Base-by-base conservation (phyloP, 2,329 filamentous ascomycete genomes). In the Hypoxylon sp. region DNA sequence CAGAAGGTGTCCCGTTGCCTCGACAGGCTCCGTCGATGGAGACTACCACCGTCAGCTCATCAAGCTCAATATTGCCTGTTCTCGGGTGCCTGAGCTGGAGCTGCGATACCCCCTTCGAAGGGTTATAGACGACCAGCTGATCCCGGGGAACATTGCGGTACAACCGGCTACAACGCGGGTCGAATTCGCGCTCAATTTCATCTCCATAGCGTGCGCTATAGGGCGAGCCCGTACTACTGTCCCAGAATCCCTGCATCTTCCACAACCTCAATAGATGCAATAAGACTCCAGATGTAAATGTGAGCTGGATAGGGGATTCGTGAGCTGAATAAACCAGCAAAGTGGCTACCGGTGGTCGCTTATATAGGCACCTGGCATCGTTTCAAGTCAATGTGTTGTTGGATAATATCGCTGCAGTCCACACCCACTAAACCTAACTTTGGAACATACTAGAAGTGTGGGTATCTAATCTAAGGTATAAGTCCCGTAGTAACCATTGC, bases 1-100 rank as follows among this genome's bases (percentile, higher is more conserved):
- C 73, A 1, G 46, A 46, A 0, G 55, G 65, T 4, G 44, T 69
- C 2, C 73, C 73, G 44, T 65, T 71, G 38, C 54, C 44, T 11
- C 68, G 71, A 50, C 70, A 73, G n/a, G 68, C 69, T 14, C 74
- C 71, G 55, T 68, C 63, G 24, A 73, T 73, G 33, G 53, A 55
- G n/a, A 75, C 56, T 4, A 74, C 71, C 2, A 72, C 12, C 12
- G 18, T 51, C 11, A 36, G n/a, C 11, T 24, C 7, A 2, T 49
- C 45, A 3, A 32, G 3, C 20, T 49, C 45, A 4, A 28, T 12
- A 12, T 30, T 11, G 14, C 44, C 14, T 48, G 44, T 16, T 30
- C 44, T 16, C 2, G 26, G 14, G 24, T 48, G 14, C 6, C 30
- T 48, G 4, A 8, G 4, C 28, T 30, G 24, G 24, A 48, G 44